These are phyloP conservation scores for Suaeda aralocaspica DNA, from an alignment of 148 eudicot species.

Conservation along the genomic window DNA sequence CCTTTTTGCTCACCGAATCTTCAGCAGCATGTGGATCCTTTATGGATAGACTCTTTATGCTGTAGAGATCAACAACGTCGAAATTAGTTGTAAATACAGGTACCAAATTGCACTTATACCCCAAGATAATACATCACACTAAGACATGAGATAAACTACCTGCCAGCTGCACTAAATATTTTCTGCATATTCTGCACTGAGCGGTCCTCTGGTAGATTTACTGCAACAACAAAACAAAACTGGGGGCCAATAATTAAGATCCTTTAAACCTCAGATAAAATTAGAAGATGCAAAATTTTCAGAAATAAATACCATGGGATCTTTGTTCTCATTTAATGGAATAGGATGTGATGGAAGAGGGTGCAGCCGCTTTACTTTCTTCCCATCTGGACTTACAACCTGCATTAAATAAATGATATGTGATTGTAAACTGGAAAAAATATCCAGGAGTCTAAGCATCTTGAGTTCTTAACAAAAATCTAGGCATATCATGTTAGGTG, in stretches of 20 bases:
- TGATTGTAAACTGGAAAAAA: neutral
- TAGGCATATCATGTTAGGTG: neutral
- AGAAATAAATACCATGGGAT: slow-evolving; percentile 49
- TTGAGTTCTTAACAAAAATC: neutral
- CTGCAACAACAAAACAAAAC: slow-evolving; percentile 77
- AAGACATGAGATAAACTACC: slow-evolving; percentile 35
- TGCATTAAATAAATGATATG: slow-evolving; percentile 24
- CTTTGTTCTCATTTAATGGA: slow-evolving; percentile 40
- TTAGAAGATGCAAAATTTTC: neutral
- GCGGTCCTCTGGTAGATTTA: slow-evolving; percentile 81
- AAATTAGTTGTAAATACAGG: neutral
- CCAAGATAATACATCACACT: neutral
- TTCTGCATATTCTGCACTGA: slow-evolving; percentile 62
- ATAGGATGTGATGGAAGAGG: slow-evolving; percentile 59
- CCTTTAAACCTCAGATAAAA: slow-evolving; percentile 17
- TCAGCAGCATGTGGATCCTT: slow-evolving; percentile 55
- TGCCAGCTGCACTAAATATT: slow-evolving; percentile 65
- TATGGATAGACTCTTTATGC: slow-evolving; percentile 60
- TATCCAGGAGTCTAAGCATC: neutral
- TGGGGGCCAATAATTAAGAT: slow-evolving; percentile 40
- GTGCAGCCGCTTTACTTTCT: slow-evolving; percentile 74
- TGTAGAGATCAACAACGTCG: slow-evolving; percentile 25
- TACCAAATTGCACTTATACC: neutral
- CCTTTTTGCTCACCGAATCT: slow-evolving; percentile 40
- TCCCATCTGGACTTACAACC: slow-evolving; percentile 73